Percentiles rank a stretch among this genome's conserved stretches.
Evolutionary conservation across 2,329 filamentous ascomycete species (phyloP).

Genomic region (Neonectria neomacrospora): DNA sequence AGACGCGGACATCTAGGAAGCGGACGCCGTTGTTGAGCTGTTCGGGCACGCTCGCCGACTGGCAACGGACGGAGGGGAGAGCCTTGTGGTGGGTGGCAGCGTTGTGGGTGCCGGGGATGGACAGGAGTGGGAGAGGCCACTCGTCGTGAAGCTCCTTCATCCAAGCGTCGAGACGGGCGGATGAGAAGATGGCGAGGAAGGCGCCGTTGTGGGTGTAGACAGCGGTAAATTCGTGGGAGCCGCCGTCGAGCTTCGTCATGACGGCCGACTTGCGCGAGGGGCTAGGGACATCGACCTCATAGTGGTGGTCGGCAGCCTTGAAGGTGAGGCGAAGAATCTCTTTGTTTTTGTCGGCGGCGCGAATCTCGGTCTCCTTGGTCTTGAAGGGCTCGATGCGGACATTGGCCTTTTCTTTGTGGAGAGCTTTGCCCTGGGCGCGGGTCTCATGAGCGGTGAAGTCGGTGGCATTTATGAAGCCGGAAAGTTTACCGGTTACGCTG

Average conservation of each 20-base stretch:
- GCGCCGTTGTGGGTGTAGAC: conserved; percentile 70
- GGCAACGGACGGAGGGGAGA: conserved; percentile 92
- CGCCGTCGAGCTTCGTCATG: conserved; percentile 65
- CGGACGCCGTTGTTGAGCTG: conserved; percentile 92
- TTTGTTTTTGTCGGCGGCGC: conserved; percentile 65
- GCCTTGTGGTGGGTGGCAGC: conserved; percentile 86
- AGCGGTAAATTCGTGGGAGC: conserved; percentile 69
- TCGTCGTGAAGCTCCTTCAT: conserved; percentile 81
- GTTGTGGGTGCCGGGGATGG: conserved; percentile 96
- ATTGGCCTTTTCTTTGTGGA: conserved; percentile 70
- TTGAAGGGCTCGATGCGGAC: conserved; percentile 76
- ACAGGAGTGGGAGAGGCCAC: conserved; percentile 80
- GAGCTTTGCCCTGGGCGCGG: conserved; percentile 66
- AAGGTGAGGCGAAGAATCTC: conserved; percentile 82
- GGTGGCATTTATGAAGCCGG: conserved; percentile 58
- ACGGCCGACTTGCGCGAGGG: conserved; percentile 67
- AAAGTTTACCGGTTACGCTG: conserved; percentile 58
- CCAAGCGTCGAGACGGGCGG: conserved; percentile 77
- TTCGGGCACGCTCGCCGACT: conserved; percentile 78
- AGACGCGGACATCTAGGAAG: conserved; percentile 91
- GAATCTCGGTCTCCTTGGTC: conserved; percentile 66
- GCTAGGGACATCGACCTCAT: conserved; percentile 79
- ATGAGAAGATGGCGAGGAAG: conserved; percentile 75
- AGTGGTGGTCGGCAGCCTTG: conserved; percentile 64
- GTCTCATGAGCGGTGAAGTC: conserved; percentile 46